phyloP scores from a whole-genome alignment of 345 rosid species.

The Cardiospermum halicacabum region DNA sequence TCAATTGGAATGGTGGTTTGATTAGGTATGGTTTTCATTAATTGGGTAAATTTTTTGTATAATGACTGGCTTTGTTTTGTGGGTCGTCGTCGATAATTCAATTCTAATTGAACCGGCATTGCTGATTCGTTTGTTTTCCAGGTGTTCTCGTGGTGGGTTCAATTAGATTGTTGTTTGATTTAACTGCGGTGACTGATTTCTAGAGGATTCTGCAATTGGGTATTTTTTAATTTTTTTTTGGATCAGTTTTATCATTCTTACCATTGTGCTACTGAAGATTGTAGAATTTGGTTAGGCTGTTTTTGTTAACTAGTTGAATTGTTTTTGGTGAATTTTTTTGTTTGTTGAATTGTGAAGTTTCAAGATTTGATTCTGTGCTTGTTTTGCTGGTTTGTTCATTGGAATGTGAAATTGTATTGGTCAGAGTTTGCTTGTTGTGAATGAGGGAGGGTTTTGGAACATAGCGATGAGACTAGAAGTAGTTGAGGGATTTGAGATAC shows the following conservation, averaged over 20 bases:
- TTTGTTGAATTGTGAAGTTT: not conserved
- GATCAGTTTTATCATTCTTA: not conserved
- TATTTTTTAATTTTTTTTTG: not conserved
- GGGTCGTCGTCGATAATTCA: not conserved
- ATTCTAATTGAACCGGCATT: not conserved
- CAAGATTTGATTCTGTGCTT: not conserved
- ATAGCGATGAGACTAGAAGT: constrained; percentile 36
- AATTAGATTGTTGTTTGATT: constrained; percentile 9
- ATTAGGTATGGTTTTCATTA: not conserved
- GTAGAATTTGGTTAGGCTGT: constrained; percentile 11
- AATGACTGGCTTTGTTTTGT: not conserved
- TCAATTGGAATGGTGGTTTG: not conserved
- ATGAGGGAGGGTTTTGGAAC: constrained; percentile 15
- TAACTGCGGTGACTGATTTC: not conserved
- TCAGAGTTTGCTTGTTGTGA: constrained; percentile 17
- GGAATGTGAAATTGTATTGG: constrained; percentile 15
- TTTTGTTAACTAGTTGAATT: not conserved
- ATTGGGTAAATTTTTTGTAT: not conserved
- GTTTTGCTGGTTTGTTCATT: not conserved
- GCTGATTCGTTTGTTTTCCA: not conserved
- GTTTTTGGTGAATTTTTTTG: not conserved
- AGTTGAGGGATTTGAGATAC: constrained; percentile 42
- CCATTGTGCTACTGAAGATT: constrained; percentile 6
- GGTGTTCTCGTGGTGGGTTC: not conserved
- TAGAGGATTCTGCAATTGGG: constrained; percentile 4